A percentile compares a stretch with the other conserved stretches of the same genome.
Conservation (phyloP, 345 rosid species). For the Litchi chinensis region DNA sequence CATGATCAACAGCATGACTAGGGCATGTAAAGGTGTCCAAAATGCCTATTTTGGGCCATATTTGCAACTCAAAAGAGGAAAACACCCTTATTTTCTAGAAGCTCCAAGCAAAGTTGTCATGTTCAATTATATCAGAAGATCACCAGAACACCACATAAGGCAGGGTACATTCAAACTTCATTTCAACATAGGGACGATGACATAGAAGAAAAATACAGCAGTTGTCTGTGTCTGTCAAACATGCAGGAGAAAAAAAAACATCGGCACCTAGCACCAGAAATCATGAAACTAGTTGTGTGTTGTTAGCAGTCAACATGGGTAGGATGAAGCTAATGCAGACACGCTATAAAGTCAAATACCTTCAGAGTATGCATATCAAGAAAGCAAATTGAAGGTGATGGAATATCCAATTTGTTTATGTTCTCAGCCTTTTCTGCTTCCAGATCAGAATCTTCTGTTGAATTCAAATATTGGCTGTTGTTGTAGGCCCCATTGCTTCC, state of each 20-base stretch:
- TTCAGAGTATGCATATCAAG: constrained; percentile 71
- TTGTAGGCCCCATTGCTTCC: constrained; percentile 27
- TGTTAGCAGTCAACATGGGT: not conserved
- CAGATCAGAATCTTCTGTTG: constrained; percentile 38
- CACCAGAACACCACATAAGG: not conserved
- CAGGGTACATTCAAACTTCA: not conserved
- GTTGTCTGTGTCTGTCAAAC: not conserved
- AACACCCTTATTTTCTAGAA: too few relatives aligned
- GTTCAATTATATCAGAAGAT: constrained; percentile 1
- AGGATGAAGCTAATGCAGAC: constrained; percentile 1
- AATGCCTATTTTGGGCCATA: not conserved
- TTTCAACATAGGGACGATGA: not conserved
- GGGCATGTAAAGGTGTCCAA: not conserved
- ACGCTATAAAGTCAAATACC: constrained; percentile 43
- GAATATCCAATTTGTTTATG: constrained; percentile 51
- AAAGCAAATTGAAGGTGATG: constrained; percentile 82
- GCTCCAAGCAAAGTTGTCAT: not conserved
- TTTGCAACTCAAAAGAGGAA: not conserved
- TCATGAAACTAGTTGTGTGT: not conserved
- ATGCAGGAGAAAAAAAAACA: not conserved
- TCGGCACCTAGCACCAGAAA: not conserved
- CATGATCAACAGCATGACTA: not conserved
- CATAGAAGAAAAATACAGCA: not conserved
- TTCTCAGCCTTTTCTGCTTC: constrained; percentile 43
- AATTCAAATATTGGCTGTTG: constrained; percentile 31